Evolutionary conservation across 805 yeast genomes (phyloP).

Genomic region (Metschnikowia similis): DNA sequence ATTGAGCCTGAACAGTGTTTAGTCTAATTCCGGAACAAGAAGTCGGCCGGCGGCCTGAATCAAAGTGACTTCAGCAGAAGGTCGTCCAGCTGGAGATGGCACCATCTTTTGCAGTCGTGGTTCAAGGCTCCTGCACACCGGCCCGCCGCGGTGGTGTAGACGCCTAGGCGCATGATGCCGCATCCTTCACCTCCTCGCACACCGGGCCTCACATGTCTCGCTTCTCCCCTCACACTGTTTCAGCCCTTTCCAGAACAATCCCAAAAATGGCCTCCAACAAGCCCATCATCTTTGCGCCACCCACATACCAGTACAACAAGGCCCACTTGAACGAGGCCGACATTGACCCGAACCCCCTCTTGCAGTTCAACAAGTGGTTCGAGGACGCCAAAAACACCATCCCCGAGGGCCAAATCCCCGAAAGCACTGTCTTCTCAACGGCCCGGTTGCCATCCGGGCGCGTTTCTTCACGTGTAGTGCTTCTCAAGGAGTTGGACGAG

Average conservation of each 20-base stretch:
- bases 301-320: constrained; percentile 82
- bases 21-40: too few relatives aligned
- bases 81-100: too few relatives aligned
- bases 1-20: too few relatives aligned
- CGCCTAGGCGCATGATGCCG: not conserved
- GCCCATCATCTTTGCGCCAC: constrained; percentile 66
- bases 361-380: constrained; percentile 84
- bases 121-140: too few relatives aligned
- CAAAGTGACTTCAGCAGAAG: too few relatives aligned
- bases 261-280: constrained; percentile 13
- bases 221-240: not conserved
- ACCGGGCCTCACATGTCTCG: not conserved
- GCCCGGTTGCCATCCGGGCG: constrained; percentile 88
- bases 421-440: constrained; percentile 82
- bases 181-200: not conserved
- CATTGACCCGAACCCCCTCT: constrained; percentile 57
- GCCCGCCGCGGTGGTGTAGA: too few relatives aligned
- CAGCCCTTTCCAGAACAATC: not conserved
- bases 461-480: constrained; percentile 76
- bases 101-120: too few relatives aligned
- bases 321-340: constrained; percentile 53
- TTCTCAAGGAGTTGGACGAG: constrained; percentile 84
- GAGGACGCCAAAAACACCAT: constrained; percentile 56
- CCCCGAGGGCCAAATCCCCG: constrained; percentile 66
- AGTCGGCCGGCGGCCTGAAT: too few relatives aligned